These are phyloP conservation scores for Mortierella sp. DNA, from an alignment of 371 early-diverging fungal genomes.

Conservation along the genomic window DNA sequence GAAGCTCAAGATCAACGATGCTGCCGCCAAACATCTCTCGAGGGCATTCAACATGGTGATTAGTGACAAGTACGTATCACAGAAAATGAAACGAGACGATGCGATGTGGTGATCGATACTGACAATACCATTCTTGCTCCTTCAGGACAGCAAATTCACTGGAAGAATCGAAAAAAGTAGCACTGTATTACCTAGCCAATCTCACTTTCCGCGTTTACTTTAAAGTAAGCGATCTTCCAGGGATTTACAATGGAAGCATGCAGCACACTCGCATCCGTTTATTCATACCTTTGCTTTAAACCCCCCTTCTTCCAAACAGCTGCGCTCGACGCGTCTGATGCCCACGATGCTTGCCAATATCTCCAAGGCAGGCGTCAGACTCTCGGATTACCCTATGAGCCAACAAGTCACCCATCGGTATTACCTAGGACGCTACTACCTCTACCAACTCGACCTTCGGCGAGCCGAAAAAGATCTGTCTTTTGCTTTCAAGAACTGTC, in stretches of 20 bases:
- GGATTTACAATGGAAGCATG: too few relatives aligned
- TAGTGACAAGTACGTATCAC: slow-evolving; percentile 33
- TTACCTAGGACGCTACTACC: slow-evolving; percentile 65
- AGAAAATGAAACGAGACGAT: too few relatives aligned
- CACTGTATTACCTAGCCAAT: slow-evolving; percentile 65
- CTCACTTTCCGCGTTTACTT: slow-evolving; percentile 67
- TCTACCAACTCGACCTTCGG: slow-evolving; percentile 54
- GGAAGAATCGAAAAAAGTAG: slow-evolving; percentile 61
- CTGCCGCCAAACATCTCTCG: slow-evolving; percentile 25
- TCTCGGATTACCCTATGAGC: slow-evolving; percentile 60
- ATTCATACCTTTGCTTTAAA: too few relatives aligned
- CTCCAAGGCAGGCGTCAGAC: slow-evolving; percentile 55
- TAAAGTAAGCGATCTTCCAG: slow-evolving; percentile 43
- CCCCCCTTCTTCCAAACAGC: slow-evolving; percentile 7
- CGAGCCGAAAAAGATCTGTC: slow-evolving; percentile 59
- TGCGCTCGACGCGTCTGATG: slow-evolving; percentile 61
- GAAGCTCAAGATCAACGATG: slow-evolving; percentile 45
- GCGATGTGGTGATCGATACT: too few relatives aligned
- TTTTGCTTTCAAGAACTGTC: slow-evolving; percentile 64
- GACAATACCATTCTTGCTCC: neutral
- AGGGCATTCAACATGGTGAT: slow-evolving; percentile 38
- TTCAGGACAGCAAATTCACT: slow-evolving; percentile 34
- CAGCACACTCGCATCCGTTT: too few relatives aligned
- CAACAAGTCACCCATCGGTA: slow-evolving; percentile 69
- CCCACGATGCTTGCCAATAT: slow-evolving; percentile 67